Evolutionary conservation across 1,284 basidiomycete species (phyloP).

Genomic region (Phlebopus sp.): DNA sequence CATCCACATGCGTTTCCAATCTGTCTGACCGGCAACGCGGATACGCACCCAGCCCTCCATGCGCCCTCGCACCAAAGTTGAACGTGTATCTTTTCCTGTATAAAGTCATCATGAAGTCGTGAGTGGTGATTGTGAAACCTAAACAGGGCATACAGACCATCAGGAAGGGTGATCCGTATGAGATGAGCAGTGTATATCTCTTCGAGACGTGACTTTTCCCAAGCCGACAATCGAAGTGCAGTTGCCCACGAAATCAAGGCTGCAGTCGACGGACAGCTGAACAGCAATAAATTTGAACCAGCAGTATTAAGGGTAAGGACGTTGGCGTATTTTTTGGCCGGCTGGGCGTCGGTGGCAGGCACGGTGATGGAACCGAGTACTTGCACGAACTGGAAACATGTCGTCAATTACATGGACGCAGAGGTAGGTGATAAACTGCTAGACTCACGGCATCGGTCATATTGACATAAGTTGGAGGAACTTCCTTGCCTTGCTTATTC

Average conservation of each 20-base stretch:
- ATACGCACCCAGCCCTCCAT: slow-evolving; percentile 94
- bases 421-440: background rate
- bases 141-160: slow-evolving; percentile 37
- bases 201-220: slow-evolving; percentile 94
- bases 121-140: background rate
- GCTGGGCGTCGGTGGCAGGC: slow-evolving; percentile 45
- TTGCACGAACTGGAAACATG: slow-evolving; percentile 57
- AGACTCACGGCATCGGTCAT: slow-evolving; percentile 79
- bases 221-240: slow-evolving; percentile 86
- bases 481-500: slow-evolving; percentile 74
- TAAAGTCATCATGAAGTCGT: slow-evolving; percentile 8
- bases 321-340: slow-evolving; percentile 63
- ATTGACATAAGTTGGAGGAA: slow-evolving; percentile 85
- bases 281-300: slow-evolving; percentile 86
- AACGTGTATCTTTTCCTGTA: slow-evolving; percentile 63
- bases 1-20: slow-evolving; percentile 95
- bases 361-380: slow-evolving; percentile 72
- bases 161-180: slow-evolving; percentile 68
- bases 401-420: slow-evolving; percentile 9
- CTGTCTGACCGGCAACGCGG: slow-evolving; percentile 90
- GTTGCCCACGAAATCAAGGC: slow-evolving; percentile 88
- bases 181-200: slow-evolving; percentile 98
- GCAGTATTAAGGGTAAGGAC: slow-evolving; percentile 94
- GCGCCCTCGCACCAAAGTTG: slow-evolving; percentile 67
- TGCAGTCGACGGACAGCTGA: slow-evolving; percentile 75